Base-by-base conservation (phyloP, 169 alveolate species). In the Eimeria necatrix region DNA sequence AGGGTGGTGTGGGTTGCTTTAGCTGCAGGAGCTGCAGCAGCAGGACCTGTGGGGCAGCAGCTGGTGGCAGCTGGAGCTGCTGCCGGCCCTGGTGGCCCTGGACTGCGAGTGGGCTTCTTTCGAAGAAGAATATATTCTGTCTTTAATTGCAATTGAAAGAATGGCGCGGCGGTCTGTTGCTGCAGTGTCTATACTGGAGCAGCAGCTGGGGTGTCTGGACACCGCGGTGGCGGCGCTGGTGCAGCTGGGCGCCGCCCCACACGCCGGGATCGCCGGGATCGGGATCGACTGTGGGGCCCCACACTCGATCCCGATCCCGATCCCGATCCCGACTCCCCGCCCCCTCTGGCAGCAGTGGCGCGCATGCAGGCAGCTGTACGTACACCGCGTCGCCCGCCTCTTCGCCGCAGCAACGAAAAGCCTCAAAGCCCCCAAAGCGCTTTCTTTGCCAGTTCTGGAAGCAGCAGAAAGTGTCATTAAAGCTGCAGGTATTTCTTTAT, bases 51-150 rank as follows among this genome's bases (percentile, higher is more conserved):
- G 51, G 22, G 52, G 49, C 4, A 12, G 52, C 24, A 64, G 22
- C 51, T 81, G n/a, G 78, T 93, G 96, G 96, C 60, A 84, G 48
- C 59, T 84, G 4, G 96, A 93, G 90, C 56, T 93, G 78, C 88
- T 93, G 48, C 96, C 96, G 41, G 86, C 83, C 24, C 71, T 93
- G 80, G 96, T 80, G 14, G 96, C 80, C 26, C 64, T 94, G 9
- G 96, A 94, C 49, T 22, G 76, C 60, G 84, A 85, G 22, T 94
- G 96, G 96, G 96, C 93, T 3, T 83, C 61, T 3, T 94, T 94
- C 20, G 96, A 94, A 68, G 87, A 94, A 73, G 92, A 94, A 61
- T 94, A 94, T 26, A 85, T 94, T 41, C 48, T 73, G 12, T 94
- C 83, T 61, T 91, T 94, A 64, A 94, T 94, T 24, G 78, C 24